Conservation (phyloP, 2,329 filamentous ascomycete species). For the Leptoxyphium fumago region DNA sequence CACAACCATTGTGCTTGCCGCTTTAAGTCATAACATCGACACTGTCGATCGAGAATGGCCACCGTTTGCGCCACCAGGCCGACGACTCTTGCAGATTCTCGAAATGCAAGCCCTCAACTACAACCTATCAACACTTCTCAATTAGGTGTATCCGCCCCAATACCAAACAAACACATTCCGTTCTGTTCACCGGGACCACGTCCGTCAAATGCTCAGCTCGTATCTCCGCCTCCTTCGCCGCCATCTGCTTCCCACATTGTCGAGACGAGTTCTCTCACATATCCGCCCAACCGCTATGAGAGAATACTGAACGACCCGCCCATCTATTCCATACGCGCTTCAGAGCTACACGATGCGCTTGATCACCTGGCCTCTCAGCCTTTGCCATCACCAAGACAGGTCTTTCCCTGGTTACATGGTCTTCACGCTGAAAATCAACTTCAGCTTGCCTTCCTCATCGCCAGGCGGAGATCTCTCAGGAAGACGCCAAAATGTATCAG, state of each 20-base stretch:
- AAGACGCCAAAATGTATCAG: constrained; percentile 64
- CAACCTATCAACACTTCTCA: constrained; percentile 44
- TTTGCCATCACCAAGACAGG: constrained; percentile 66
- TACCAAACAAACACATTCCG: constrained; percentile 83
- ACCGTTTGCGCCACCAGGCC: constrained; percentile 22
- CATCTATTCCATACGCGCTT: constrained; percentile 59
- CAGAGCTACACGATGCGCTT: constrained; percentile 55
- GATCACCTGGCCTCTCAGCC: constrained; percentile 65
- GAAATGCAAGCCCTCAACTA: constrained; percentile 33
- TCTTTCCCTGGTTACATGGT: constrained; percentile 95
- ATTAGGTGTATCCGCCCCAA: constrained; percentile 44
- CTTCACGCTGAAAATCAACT: constrained; percentile 78
- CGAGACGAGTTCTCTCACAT: constrained; percentile 53
- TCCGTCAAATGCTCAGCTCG: constrained; percentile 34
- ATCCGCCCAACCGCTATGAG: constrained; percentile 53
- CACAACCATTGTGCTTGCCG: too few relatives aligned
- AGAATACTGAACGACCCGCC: constrained; percentile 40
- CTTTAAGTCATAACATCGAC: background rate
- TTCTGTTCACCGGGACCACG: constrained; percentile 66
- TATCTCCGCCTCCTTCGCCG: constrained; percentile 43
- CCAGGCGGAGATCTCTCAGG: constrained; percentile 55
- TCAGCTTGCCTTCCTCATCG: constrained; percentile 78
- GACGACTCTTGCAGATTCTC: constrained; percentile 18
- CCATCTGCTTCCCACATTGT: constrained; percentile 40
- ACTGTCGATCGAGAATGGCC: constrained; percentile 20